Evolutionary conservation across 2,329 filamentous ascomycete species (phyloP).

Genomic region (Monosporascus sp.): DNA sequence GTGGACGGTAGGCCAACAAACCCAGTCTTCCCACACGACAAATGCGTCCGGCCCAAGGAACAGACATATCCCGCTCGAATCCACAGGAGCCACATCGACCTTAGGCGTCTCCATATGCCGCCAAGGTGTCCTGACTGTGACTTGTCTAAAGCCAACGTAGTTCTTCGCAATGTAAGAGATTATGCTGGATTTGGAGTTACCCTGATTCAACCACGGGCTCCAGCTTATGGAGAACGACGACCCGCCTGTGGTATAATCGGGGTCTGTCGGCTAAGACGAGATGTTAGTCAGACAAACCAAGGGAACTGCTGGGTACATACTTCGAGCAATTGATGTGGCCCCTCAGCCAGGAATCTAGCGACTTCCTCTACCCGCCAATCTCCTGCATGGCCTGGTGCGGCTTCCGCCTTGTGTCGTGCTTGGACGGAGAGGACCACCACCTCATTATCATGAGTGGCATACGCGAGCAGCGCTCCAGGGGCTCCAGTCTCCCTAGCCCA

Average conservation of each 20-base stretch:
- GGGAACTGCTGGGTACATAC: conserved; percentile 19
- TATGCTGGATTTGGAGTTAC: conserved; percentile 34
- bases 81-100: conserved; percentile 34
- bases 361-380: conserved; percentile 48
- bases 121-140: conserved; percentile 38
- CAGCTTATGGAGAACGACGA: conserved; percentile 50
- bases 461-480: conserved; percentile 44
- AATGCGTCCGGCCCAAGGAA: conserved; percentile 49
- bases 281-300: background rate
- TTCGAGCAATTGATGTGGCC: conserved; percentile 35
- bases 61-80: conserved; percentile 45
- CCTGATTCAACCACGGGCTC: conserved; percentile 45
- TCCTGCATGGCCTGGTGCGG: conserved; percentile 13
- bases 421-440: conserved; percentile 48
- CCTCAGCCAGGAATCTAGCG: conserved; percentile 41
- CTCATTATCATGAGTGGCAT: conserved; percentile 45
- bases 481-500: conserved; percentile 44
- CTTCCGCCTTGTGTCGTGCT: conserved; percentile 23
- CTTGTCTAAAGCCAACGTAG: conserved; percentile 50
- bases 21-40: conserved; percentile 50
- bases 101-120: conserved; percentile 29
- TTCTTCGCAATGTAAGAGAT: conserved; percentile 47
- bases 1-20: conserved; percentile 22
- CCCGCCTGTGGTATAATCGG: conserved; percentile 43
- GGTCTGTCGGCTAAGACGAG: conserved; percentile 31